Percentiles rank a stretch among this genome's conserved stretches.
phyloP scores from a whole-genome alignment of 768 basidiomycete species.

The Termitomyces sp. region DNA sequence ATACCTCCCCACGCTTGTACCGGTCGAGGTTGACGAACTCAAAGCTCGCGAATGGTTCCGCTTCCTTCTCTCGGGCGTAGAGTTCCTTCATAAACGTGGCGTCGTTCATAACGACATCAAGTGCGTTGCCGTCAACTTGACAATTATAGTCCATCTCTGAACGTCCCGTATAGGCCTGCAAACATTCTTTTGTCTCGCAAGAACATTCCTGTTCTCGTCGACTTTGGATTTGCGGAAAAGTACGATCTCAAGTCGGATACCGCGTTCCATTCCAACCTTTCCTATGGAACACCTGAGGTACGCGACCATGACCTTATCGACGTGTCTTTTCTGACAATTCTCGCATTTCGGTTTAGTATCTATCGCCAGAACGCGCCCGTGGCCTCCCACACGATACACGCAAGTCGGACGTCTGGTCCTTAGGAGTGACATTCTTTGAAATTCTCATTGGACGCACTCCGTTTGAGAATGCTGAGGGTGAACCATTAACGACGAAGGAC shows the following conservation, averaged over 20 bases:
- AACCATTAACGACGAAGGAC: constrained; percentile 74
- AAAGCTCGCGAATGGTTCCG: constrained; percentile 81
- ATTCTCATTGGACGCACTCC: constrained; percentile 90
- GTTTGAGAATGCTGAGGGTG: constrained; percentile 79
- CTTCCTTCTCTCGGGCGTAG: constrained; percentile 75
- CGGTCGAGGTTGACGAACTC: constrained; percentile 80
- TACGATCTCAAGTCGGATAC: constrained; percentile 63
- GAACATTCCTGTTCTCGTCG: constrained; percentile 84
- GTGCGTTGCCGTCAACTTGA: constrained; percentile 36
- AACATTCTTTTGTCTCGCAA: constrained; percentile 85
- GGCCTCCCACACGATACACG: constrained; percentile 92
- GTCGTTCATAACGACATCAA: constrained; percentile 95
- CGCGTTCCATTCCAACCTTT: constrained; percentile 78
- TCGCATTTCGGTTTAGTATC: constrained; percentile 51
- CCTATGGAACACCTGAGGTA: constrained; percentile 92
- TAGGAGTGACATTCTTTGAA: constrained; percentile 91
- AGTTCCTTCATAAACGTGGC: constrained; percentile 79
- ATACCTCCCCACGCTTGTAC: constrained; percentile 80
- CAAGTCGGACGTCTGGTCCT: constrained; percentile 85
- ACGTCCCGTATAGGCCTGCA: constrained; percentile 57
- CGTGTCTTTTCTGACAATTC: neutral
- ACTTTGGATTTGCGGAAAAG: constrained; percentile 94
- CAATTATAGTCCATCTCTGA: neutral
- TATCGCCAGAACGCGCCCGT: constrained; percentile 87
- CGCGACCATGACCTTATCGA: constrained; percentile 7